Evolutionary conservation across 2,329 filamentous ascomycete species (phyloP).

Genomic region (Pseudogymnoascus sp.): DNA sequence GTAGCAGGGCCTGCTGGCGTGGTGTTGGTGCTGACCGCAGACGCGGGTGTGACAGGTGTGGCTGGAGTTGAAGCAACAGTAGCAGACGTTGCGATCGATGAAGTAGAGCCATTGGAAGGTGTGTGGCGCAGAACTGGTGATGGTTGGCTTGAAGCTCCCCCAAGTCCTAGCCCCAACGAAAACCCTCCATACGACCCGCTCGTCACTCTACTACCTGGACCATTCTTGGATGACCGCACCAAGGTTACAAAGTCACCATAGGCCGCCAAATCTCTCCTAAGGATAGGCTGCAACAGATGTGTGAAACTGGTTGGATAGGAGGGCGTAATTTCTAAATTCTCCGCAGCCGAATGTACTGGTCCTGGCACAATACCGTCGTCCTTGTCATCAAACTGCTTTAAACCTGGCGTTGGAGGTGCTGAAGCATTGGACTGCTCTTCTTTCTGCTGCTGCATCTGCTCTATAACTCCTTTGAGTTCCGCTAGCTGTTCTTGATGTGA

Average conservation of each 20-base stretch:
- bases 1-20: conserved; percentile 36
- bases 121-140: conserved; percentile 30
- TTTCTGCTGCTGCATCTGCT: conserved; percentile 66
- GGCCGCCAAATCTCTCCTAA: conserved; percentile 70
- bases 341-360: conserved; percentile 16
- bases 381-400: conserved; percentile 57
- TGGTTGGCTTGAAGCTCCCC: conserved; percentile 33
- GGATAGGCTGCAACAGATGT: conserved; percentile 72
- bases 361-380: conserved; percentile 37
- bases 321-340: conserved; percentile 40
- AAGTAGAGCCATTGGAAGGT: conserved; percentile 52
- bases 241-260: conserved; percentile 82
- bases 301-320: conserved; percentile 64
- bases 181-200: conserved; percentile 62
- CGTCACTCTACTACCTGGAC: conserved; percentile 56
- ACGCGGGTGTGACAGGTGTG: conserved; percentile 51
- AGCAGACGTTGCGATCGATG: conserved; percentile 46
- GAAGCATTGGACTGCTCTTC: conserved; percentile 68
- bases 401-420: conserved; percentile 65
- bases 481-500: conserved; percentile 90
- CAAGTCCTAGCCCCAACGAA: conserved; percentile 35
- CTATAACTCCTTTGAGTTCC: conserved; percentile 87
- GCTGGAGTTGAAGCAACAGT: conserved; percentile 47
- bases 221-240: conserved; percentile 56
- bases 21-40: conserved; percentile 39